Evolutionary conservation across 495 filamentous ascomycete species (phyloP).

Genomic region (Talaromyces wortmannii): DNA sequence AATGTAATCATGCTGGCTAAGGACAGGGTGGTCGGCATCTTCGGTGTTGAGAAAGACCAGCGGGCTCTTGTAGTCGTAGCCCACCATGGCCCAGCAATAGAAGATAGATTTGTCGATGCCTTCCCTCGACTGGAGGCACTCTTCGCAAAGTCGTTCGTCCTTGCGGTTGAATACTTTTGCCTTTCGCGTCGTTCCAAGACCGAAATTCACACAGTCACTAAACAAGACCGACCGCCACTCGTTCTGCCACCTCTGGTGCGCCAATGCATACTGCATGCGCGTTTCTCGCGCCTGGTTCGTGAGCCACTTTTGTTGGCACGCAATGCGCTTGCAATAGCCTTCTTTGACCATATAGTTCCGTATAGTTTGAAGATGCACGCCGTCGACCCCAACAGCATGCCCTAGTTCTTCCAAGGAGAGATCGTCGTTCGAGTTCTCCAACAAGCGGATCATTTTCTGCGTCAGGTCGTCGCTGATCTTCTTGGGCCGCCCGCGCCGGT

Average conservation of each 20-base stretch:
- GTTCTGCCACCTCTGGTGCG: conserved; percentile 7
- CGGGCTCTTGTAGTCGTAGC: conserved; percentile 7
- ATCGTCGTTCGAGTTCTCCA: conserved; percentile 3
- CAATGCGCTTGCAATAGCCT: conserved; percentile 7
- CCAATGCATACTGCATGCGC: conserved; percentile 7
- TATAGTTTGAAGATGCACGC: conserved; percentile 8
- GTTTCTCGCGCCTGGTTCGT: conserved; percentile 2
- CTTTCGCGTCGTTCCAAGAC: conserved; percentile 5
- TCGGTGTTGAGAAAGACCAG: conserved; percentile 4
- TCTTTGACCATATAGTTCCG: conserved; percentile 9
- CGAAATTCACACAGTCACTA: conserved; percentile 6
- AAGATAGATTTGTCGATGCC: background rate
- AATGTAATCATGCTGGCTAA: conserved; percentile 6
- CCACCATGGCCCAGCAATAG: conserved; percentile 8
- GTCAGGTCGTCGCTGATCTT: conserved; percentile 8
- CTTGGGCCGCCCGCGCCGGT: conserved; percentile 7
- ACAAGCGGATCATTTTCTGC: conserved; percentile 6
- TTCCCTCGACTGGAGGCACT: conserved; percentile 4
- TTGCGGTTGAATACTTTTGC: conserved; percentile 6
- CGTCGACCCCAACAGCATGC: conserved; percentile 5
- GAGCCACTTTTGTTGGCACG: conserved; percentile 7
- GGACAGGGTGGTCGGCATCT: background rate
- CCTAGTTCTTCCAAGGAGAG: conserved; percentile 6
- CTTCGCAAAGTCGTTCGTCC: conserved; percentile 5
- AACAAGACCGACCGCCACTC: conserved; percentile 8